Conservation (phyloP, 345 rosid species). For the Hypericum androsaemum region DNA sequence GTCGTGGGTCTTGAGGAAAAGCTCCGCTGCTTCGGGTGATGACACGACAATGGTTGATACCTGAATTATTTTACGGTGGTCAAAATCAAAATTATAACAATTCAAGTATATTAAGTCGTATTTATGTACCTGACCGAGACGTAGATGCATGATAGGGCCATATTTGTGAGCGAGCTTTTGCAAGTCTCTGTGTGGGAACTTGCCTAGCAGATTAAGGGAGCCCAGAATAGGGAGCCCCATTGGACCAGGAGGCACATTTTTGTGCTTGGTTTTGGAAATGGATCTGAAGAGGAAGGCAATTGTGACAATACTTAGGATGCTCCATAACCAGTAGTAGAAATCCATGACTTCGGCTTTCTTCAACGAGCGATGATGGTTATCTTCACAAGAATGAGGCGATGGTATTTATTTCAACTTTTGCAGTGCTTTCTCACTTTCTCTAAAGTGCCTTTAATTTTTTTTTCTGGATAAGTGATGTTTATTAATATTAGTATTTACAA, state of each 20-base stretch:
- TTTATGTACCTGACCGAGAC: conserved; percentile 21
- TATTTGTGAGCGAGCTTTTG: conserved; percentile 22
- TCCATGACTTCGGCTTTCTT: too few relatives aligned
- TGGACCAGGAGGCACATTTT: conserved; percentile 37
- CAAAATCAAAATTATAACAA: too few relatives aligned
- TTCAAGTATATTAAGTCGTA: too few relatives aligned
- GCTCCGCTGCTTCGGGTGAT: conserved; percentile 32
- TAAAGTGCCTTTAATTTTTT: too few relatives aligned
- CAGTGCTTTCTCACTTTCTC: too few relatives aligned
- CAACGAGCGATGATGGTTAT: too few relatives aligned
- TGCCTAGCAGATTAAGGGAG: conserved; percentile 27
- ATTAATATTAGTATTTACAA: too few relatives aligned
- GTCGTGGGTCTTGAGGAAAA: conserved; percentile 33
- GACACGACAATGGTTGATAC: conserved; percentile 24
- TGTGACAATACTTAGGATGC: neutral
- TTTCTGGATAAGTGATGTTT: too few relatives aligned
- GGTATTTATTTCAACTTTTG: too few relatives aligned
- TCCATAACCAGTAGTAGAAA: too few relatives aligned
- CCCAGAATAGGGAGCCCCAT: conserved; percentile 30
- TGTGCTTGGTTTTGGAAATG: neutral
- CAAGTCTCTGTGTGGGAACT: conserved; percentile 27
- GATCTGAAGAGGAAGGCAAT: conserved; percentile 1
- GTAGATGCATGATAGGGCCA: conserved; percentile 36
- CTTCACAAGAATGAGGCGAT: too few relatives aligned
- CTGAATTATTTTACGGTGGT: too few relatives aligned